Conservation (phyloP, 495 filamentous ascomycete species). For the Margaritispora aquatica region DNA sequence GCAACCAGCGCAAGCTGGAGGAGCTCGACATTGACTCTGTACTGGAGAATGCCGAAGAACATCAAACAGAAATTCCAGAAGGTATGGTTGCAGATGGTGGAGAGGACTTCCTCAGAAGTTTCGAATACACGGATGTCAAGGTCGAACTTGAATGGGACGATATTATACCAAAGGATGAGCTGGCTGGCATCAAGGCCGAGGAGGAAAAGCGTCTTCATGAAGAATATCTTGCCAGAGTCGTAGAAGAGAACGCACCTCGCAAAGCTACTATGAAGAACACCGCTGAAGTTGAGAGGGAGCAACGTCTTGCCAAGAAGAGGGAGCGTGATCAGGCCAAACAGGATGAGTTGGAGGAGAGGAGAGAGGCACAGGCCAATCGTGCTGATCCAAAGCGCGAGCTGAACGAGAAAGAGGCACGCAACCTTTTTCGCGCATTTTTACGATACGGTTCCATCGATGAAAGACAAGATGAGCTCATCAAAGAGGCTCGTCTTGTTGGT, state of each 20-base stretch:
- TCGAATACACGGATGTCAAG: slow-evolving; percentile 89
- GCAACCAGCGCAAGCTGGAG: slow-evolving; percentile 92
- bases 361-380: slow-evolving; percentile 45
- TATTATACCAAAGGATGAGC: slow-evolving; percentile 90
- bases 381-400: slow-evolving; percentile 80
- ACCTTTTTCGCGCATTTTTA: slow-evolving; percentile 80
- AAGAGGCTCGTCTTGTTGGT: slow-evolving; percentile 73
- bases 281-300: slow-evolving; percentile 66
- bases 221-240: slow-evolving; percentile 70
- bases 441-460: slow-evolving; percentile 85
- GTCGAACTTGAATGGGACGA: slow-evolving; percentile 93
- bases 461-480: slow-evolving; percentile 75
- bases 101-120: slow-evolving; percentile 85
- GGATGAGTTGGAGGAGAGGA: slow-evolving; percentile 49
- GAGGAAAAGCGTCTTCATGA: slow-evolving; percentile 81
- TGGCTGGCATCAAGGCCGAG: slow-evolving; percentile 81
- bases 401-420: slow-evolving; percentile 83
- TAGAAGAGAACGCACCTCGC: slow-evolving; percentile 81
- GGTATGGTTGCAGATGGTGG: slow-evolving; percentile 87
- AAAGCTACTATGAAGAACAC: slow-evolving; percentile 63
- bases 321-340: slow-evolving; percentile 67
- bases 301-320: slow-evolving; percentile 88
- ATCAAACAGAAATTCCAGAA: slow-evolving; percentile 85
- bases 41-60: slow-evolving; percentile 90
- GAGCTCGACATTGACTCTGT: slow-evolving; percentile 98